phyloP scores from a whole-genome alignment of 2,329 filamentous ascomycete genomes.

The Leptosphaerulina australis region DNA sequence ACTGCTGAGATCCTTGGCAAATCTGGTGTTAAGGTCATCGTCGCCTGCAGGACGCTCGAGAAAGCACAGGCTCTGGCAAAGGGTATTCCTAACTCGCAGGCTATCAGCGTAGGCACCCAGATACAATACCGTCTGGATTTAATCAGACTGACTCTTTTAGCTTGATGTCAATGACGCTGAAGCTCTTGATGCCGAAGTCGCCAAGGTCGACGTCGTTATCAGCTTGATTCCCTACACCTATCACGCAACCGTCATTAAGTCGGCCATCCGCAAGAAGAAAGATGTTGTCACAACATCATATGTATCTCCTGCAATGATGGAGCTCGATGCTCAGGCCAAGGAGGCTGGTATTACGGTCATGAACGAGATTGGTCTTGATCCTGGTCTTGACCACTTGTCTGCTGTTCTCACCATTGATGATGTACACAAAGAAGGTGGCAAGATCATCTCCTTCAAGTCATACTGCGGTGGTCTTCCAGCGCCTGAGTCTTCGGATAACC shows the following conservation, averaged over 20 bases:
- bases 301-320: constrained; percentile 89
- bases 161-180: constrained; percentile 80
- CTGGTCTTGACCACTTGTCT: constrained; percentile 76
- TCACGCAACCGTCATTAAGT: constrained; percentile 81
- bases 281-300: constrained; percentile 95
- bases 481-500: constrained; percentile 80
- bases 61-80: constrained; percentile 75
- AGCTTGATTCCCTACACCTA: constrained; percentile 77
- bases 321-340: constrained; percentile 82
- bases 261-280: constrained; percentile 91
- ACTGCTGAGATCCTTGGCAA: constrained; percentile 64
- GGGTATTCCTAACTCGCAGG: constrained; percentile 71
- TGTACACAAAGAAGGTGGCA: constrained; percentile 86
- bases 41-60: constrained; percentile 81
- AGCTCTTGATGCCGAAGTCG: constrained; percentile 80
- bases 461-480: constrained; percentile 67
- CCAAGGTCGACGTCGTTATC: constrained; percentile 75
- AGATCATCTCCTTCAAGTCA: constrained; percentile 79
- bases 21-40: constrained; percentile 62
- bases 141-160: constrained; percentile 48
- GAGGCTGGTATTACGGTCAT: constrained; percentile 94
- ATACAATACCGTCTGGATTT: too few species aligned
- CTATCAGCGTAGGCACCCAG: constrained; percentile 59
- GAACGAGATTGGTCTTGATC: constrained; percentile 75
- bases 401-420: constrained; percentile 87